Conservation (phyloP, 1,284 basidiomycete genomes). For the Porogramme epimiltina region DNA sequence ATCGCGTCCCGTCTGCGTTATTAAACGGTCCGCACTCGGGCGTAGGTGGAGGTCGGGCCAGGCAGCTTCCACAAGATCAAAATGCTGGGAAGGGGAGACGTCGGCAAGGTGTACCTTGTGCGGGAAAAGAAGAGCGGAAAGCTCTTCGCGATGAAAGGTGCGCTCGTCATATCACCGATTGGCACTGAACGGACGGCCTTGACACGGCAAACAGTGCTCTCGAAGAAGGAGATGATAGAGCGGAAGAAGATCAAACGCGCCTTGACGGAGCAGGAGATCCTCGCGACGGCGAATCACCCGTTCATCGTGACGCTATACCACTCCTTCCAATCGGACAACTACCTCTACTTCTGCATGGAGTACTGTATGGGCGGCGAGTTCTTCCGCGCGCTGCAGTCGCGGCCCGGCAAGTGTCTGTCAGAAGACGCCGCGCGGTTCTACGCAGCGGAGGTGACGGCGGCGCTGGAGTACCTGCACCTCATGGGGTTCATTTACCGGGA, state of each 20-base stretch:
- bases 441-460: slow-evolving; percentile 97
- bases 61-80: slow-evolving; percentile 94
- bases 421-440: slow-evolving; percentile 98
- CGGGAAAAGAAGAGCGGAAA: slow-evolving; percentile 94
- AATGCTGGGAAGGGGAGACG: slow-evolving; percentile 94
- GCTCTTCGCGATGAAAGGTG: slow-evolving; percentile 96
- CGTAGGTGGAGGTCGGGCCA: slow-evolving; percentile 86
- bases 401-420: slow-evolving; percentile 93
- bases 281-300: slow-evolving; percentile 94
- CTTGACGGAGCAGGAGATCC: slow-evolving; percentile 94
- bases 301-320: slow-evolving; percentile 98
- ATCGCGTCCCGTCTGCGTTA: slow-evolving; percentile 12
- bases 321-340: slow-evolving; percentile 97
- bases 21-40: slow-evolving; percentile 12
- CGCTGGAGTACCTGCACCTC: slow-evolving; percentile 96
- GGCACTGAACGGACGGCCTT: background rate
- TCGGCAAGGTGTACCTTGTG: slow-evolving; percentile 95
- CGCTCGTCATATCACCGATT: slow-evolving; percentile 21
- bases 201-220: slow-evolving; percentile 64
- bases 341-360: slow-evolving; percentile 97
- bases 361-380: slow-evolving; percentile 99
- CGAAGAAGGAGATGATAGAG: slow-evolving; percentile 98
- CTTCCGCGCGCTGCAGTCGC: slow-evolving; percentile 93
- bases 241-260: slow-evolving; percentile 98
- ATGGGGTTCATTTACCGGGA: slow-evolving; percentile 99